These are phyloP conservation scores for Ustilago nuda DNA, from an alignment of 1,284 basidiomycete genomes.

Conservation along the genomic window DNA sequence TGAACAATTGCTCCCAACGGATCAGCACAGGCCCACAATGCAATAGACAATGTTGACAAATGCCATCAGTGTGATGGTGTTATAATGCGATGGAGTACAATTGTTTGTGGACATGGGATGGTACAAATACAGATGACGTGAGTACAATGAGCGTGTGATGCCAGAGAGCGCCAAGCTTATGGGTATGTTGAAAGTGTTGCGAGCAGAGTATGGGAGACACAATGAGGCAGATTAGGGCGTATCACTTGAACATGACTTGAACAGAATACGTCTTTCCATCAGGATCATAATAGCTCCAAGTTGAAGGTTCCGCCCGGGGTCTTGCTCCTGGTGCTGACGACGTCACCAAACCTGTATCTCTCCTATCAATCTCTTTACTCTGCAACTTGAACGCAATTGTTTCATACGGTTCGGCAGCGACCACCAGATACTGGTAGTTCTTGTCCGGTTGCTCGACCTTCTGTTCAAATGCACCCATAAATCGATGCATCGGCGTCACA, in stretches of 20 bases:
- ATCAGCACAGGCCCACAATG: background rate
- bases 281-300: slow-evolving; percentile 65
- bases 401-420: slow-evolving; percentile 98
- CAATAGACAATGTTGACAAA: background rate
- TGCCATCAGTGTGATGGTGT: background rate
- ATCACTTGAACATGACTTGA: slow-evolving; percentile 61
- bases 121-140: slow-evolving; percentile 34
- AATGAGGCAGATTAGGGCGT: background rate
- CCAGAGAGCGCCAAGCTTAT: background rate
- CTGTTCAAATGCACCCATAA: slow-evolving; percentile 99
- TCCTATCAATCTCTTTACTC: slow-evolving; percentile 89
- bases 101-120: background rate
- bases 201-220: background rate
- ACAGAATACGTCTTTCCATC: slow-evolving; percentile 63
- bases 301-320: slow-evolving; percentile 56
- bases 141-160: background rate
- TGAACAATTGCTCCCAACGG: background rate
- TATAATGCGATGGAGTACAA: slow-evolving; percentile 2
- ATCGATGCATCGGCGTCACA: slow-evolving; percentile 85
- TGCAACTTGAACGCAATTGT: slow-evolving; percentile 98
- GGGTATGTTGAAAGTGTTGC: slow-evolving; percentile 11
- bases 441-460: slow-evolving; percentile 93
- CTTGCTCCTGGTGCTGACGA: slow-evolving; percentile 38
- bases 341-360: slow-evolving; percentile 50
- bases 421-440: slow-evolving; percentile 95